Base-by-base conservation (phyloP, 2,329 filamentous ascomycete genomes). In the Cladosporium velox region DNA sequence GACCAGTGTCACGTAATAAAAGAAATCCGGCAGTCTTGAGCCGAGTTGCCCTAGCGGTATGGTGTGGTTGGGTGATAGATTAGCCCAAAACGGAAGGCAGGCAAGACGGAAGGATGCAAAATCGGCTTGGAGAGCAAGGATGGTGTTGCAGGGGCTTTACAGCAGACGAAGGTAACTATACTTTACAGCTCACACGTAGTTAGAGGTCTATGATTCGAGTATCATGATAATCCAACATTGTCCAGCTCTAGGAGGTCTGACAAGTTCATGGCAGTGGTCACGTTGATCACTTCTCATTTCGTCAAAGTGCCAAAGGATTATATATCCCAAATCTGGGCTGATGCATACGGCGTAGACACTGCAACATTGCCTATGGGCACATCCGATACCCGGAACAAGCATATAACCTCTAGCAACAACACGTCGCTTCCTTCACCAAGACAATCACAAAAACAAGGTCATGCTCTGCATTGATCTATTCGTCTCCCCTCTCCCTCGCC, bases 61-160 rank as follows among this genome's bases (percentile, higher is more conserved):
- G 18, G 18, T 15, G 4, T 1, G 2, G 21, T 58, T 35, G 34
- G 2, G 55, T 58, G n/a, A 4, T 21, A 18, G 30, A 10, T 11
- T 59, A 59, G 14, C 57, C 26, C 7, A 15, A 59, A 15, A 15
- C 38, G 47, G 57, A 21, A 47, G 24, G 21, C n/a, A 26, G 26
- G 38, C n/a, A 30, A 14, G 4, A 15, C 14, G 10, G 38, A 59
- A 59, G 57, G 57, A 59, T 47, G n/a, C 57, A 47, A 26, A 38
- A 14, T 18, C 52, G 52, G 15, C 26, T 55, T 55, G 30, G 21
- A 34, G 30, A 55, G 35, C 57, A 35, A 15, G 30, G 55, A 34
- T 58, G 12, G 14, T 34, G 12, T 28, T 41, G 34, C 52, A 54
- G 24, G 26, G 26, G 14, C 28, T 32, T 30, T 30, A 28, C 21